A percentile compares a stretch with the other conserved stretches of the same genome.
phyloP scores from a whole-genome alignment of 441 rosid genomes.

The Manihot esculenta region DNA sequence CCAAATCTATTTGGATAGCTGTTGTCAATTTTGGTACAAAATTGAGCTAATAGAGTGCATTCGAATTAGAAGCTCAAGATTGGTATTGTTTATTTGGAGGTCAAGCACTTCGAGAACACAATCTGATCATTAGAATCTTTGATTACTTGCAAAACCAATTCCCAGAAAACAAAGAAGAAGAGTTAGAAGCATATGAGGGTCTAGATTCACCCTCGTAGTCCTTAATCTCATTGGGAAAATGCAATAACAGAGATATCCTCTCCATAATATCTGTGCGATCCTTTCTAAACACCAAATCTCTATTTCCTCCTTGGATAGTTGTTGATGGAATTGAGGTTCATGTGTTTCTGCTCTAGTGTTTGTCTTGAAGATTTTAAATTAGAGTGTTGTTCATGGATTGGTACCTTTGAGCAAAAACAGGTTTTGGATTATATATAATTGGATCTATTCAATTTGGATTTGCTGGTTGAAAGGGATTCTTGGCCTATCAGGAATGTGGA shows the following conservation, averaged over 20 bases:
- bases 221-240: constrained; percentile 77
- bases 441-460: too few relatives aligned
- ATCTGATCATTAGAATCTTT: constrained; percentile 84
- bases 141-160: too few relatives aligned
- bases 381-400: too few relatives aligned
- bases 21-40: constrained; percentile 61
- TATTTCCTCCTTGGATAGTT: too few relatives aligned
- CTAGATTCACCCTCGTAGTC: constrained; percentile 27
- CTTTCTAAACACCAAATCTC: constrained; percentile 45
- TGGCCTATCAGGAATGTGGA: too few relatives aligned
- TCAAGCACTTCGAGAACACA: constrained; percentile 99
- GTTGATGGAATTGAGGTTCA: too few relatives aligned
- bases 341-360: too few relatives aligned
- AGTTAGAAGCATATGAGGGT: constrained; percentile 23
- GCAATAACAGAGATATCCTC: constrained; percentile 60
- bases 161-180: constrained; percentile 23
- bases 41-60: constrained; percentile 25
- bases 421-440: too few relatives aligned
- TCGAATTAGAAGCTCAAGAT: constrained; percentile 68
- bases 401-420: too few relatives aligned
- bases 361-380: too few relatives aligned
- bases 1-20: constrained; percentile 90
- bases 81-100: constrained; percentile 98
- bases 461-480: too few relatives aligned
- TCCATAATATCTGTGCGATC: constrained; percentile 84